These are phyloP conservation scores for Aspergillus asperescens DNA, from an alignment of 495 filamentous ascomycete genomes.

Conservation along the genomic window DNA sequence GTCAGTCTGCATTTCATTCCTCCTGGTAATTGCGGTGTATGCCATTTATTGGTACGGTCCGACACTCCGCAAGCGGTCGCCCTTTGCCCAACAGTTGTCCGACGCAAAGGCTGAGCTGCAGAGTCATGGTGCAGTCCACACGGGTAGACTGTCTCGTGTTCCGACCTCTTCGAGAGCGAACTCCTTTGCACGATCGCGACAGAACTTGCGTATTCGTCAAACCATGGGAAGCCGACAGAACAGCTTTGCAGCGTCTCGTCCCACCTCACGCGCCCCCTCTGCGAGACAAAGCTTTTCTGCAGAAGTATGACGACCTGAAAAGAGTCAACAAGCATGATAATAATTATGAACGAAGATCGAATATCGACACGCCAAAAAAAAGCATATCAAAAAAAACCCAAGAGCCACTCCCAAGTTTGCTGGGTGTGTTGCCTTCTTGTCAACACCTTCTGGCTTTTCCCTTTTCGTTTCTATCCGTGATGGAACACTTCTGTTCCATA, in stretches of 20 bases:
- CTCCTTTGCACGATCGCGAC: conserved; percentile 46
- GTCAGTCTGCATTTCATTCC: conserved; percentile 54
- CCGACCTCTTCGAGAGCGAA: conserved; percentile 37
- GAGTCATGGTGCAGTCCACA: conserved; percentile 22
- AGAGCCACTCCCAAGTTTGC: not conserved
- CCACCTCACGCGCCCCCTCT: conserved; percentile 33
- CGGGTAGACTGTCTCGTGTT: conserved; percentile 34
- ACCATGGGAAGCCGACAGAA: conserved; percentile 38
- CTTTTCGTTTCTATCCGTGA: not conserved
- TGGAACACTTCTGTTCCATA: not conserved
- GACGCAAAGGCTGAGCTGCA: conserved; percentile 45
- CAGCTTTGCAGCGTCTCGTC: conserved; percentile 31
- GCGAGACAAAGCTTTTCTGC: conserved; percentile 33
- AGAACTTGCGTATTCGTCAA: conserved; percentile 45
- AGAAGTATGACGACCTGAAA: not conserved
- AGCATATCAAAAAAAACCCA: not conserved
- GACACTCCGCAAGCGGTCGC: conserved; percentile 58
- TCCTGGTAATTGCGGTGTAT: conserved; percentile 70
- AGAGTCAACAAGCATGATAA: not conserved
- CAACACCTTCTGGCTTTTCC: not conserved
- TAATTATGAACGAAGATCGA: conserved; percentile 3
- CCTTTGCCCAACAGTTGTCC: conserved; percentile 68
- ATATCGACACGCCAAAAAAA: not conserved
- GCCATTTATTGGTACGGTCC: conserved; percentile 75
- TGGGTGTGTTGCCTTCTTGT: not conserved